A percentile compares a stretch with the other conserved stretches of the same genome.
These are phyloP conservation scores for Plasmodium knowlesi DNA, from an alignment of 169 alveolate genomes.

Conservation along the genomic window DNA sequence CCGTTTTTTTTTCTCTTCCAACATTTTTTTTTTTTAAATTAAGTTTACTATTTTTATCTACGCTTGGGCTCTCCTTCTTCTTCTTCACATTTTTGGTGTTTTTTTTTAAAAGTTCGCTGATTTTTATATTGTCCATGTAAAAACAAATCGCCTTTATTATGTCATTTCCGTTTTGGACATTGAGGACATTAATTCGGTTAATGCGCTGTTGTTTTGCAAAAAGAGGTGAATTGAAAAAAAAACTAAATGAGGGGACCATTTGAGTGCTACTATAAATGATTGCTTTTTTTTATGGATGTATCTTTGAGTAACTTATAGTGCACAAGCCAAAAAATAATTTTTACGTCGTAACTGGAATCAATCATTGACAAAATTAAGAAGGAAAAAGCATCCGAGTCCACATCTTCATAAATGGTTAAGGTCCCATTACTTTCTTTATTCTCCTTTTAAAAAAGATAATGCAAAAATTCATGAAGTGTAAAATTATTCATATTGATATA, in stretches of 20 bases:
- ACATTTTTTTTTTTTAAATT: slow-evolving; percentile 20
- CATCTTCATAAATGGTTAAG: slow-evolving; percentile 58
- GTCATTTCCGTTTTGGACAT: slow-evolving; percentile 61
- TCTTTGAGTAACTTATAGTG: neutral
- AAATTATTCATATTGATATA: neutral
- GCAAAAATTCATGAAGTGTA: neutral
- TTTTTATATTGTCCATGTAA: slow-evolving; percentile 61
- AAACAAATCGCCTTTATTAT: slow-evolving; percentile 51
- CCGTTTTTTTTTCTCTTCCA: neutral
- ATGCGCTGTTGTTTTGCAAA: slow-evolving; percentile 19
- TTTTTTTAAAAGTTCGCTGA: slow-evolving; percentile 58
- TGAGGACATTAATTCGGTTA: slow-evolving; percentile 34
- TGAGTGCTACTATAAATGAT: neutral
- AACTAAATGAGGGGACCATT: neutral
- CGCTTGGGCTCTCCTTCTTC: neutral
- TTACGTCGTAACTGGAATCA: slow-evolving; percentile 68
- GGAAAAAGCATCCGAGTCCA: slow-evolving; percentile 37
- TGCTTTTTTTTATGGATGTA: neutral
- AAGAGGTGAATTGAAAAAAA: neutral
- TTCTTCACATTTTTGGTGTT: slow-evolving; percentile 51
- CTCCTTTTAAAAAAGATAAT: slow-evolving; percentile 32
- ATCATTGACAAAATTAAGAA: slow-evolving; percentile 64
- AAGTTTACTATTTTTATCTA: slow-evolving; percentile 13
- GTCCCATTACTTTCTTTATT: slow-evolving; percentile 45
- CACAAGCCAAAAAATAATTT: neutral